Evolutionary conservation across 352 stramenopile species (phyloP).

Genomic region (Pythium pyrilobum): DNA sequence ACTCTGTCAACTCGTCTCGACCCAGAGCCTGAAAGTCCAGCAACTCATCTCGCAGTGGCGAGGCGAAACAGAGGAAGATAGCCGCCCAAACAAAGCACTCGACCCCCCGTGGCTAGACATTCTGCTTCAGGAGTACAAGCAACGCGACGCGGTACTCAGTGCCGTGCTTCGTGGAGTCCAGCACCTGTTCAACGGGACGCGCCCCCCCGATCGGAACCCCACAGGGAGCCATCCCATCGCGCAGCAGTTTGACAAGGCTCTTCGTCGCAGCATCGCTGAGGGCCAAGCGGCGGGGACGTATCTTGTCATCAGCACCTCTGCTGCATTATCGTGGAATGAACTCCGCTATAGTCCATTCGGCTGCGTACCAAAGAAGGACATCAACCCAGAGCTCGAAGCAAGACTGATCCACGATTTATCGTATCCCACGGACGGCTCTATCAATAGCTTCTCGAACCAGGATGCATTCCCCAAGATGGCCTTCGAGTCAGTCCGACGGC

Average conservation of each 20-base stretch:
- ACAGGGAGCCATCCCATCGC: too few species aligned
- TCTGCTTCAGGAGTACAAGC: not conserved
- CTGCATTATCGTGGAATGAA: too few species aligned
- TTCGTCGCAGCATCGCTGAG: too few species aligned
- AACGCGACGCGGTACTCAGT: not conserved
- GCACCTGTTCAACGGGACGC: too few species aligned
- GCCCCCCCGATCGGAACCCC: too few species aligned
- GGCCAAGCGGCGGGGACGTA: too few species aligned
- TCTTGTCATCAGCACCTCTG: too few species aligned
- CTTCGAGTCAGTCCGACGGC: not conserved
- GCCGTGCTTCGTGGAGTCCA: not conserved
- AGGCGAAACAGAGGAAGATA: not conserved
- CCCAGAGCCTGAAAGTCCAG: too few species aligned
- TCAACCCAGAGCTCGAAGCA: not conserved
- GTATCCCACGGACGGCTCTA: not conserved
- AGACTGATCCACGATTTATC: slow-evolving; percentile 19
- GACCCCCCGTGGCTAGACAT: not conserved
- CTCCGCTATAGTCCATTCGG: slow-evolving; percentile 19
- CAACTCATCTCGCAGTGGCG: too few species aligned
- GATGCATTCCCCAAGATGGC: not conserved
- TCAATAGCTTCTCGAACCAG: too few species aligned
- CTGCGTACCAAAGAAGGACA: slow-evolving; percentile 3
- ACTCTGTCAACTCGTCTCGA: too few species aligned
- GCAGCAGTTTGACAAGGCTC: too few species aligned
- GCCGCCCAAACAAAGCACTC: not conserved